Conservation (phyloP, 1,284 basidiomycete genomes). For the Rugosomyces carneus region DNA sequence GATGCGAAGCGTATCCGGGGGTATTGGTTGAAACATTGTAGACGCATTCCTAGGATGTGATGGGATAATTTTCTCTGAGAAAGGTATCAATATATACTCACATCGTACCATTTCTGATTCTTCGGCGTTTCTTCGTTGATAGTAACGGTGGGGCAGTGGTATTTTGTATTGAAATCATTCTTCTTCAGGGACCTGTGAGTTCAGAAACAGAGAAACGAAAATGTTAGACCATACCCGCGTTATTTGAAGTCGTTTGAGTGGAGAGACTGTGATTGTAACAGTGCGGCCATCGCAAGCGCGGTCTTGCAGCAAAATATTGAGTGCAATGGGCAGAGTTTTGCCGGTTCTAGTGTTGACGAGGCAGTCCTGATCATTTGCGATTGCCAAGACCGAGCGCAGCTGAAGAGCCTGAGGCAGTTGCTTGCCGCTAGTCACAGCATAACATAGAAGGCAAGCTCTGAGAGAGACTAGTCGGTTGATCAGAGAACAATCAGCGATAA, state of each 20-base stretch:
- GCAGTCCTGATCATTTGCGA: slow-evolving; percentile 10
- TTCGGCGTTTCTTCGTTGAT: slow-evolving; percentile 26
- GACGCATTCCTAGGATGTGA: background rate
- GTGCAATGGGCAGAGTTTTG: slow-evolving; percentile 20
- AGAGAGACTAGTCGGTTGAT: no score
- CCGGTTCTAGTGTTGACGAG: slow-evolving; percentile 20
- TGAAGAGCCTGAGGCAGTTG: slow-evolving; percentile 16
- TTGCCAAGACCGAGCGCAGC: slow-evolving; percentile 12
- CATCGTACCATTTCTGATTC: slow-evolving; percentile 20
- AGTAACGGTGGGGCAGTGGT: slow-evolving; percentile 18
- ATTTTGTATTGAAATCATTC: slow-evolving; percentile 18
- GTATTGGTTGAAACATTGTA: slow-evolving; percentile 4
- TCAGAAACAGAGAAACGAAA: background rate
- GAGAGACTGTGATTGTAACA: slow-evolving; percentile 21
- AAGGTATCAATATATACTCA: slow-evolving; percentile 7
- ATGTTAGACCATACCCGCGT: slow-evolving; percentile 20
- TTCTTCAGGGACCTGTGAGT: background rate
- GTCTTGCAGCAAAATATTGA: slow-evolving; percentile 19
- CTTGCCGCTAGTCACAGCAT: no score
- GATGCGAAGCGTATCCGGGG: slow-evolving; percentile 8
- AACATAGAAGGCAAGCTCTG: no score
- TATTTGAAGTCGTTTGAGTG: slow-evolving; percentile 23
- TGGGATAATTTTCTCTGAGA: no score
- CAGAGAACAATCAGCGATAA: no score
- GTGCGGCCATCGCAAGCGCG: slow-evolving; percentile 3